Base-by-base conservation (phyloP, 768 basidiomycete genomes). In the Phanerochaete carnosa region DNA sequence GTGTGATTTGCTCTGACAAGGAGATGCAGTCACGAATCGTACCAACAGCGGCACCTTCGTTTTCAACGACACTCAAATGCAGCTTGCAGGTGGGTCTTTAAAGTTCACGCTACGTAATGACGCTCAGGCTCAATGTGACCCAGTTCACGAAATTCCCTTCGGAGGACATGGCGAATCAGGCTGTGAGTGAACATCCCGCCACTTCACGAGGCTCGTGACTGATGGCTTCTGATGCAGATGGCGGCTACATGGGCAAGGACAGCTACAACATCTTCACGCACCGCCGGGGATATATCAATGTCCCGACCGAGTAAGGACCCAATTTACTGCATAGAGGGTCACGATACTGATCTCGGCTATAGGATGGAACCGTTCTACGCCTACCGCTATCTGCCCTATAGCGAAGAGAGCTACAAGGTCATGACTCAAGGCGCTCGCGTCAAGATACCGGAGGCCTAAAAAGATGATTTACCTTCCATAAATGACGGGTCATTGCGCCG, bases 161-260 rank as follows among this genome's bases (percentile, higher is more conserved):
- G 76, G 78, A 13, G 83, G 84, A 1, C 75, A 83, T 2, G 87
- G 88, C 29, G 82, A 83, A 66, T 88, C 87, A 1, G 88, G 88
- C 57, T 80, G 88, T 88, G 69, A 63, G 85, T 74, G 9, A n/a
- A 22, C 58, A 13, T 55, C 30, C 25, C 23, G 45, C 39, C 39
- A 19, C 39, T 19, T 47, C 55, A 22, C 19, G 19, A 8, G 39
- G 19, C 39, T 19, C 39, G 11, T 43, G 39, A 52, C 51, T 52
- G 28, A 52, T 32, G 13, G 16, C 30, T 37, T 45, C 54, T 51
- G 29, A 43, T 9, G 19, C 28, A 87, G 87, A 86, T 58, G 88
- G 88, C 12, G 70, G 74, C 25, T 83, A 87, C 64, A 47, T 73
- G 15, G 69, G 84, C 59, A 80, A 80, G 64, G 77, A 80, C 64